Base-by-base conservation (phyloP, 257 asterid species). In the Jacaranda mimosifolia region DNA sequence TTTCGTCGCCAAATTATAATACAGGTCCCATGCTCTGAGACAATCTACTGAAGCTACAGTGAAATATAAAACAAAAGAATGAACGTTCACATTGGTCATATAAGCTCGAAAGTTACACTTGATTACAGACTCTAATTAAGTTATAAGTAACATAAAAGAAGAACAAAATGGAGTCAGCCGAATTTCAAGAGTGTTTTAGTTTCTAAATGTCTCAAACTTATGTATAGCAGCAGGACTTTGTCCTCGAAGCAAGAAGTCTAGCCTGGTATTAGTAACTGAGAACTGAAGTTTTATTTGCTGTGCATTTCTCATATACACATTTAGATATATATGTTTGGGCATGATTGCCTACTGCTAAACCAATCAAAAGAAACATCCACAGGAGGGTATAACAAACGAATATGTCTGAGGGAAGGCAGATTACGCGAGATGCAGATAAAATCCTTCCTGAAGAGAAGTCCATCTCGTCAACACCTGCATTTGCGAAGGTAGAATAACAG, bases 391-490 rank as follows among this genome's bases (percentile, higher is more conserved):
- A n/a, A 75, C 3, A 42, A 69, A 40, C 52, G 65, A 46, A 70
- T 42, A 60, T 13, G 68, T 39, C 10, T 45, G 43, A 40, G 79
- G 83, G 49, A 80, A 81, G 83, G 1, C 17, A 26, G 45, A 77
- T 81, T 94, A 95, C 99, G 67, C 70, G 87, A 95, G 89, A 81
- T 95, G 97, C 84, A 95, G 90, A 82, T 90, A 85, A 86, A 92
- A 85, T 72, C 98, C 99, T 90, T 95, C 99, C 79, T 86, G 89
- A 62, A 95, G 96, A 78, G 94, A 87, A 79, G 98, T 90, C 92
- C 92, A 87, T 82, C 82, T 92, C 69, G 36, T 82, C 79, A 94
- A 81, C 55, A 83, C 87, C 98, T 94, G 94, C 87, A 86, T 67
- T 77, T 26, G 43, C n/a, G 38, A 84, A 52, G 55, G 55, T 49